These are phyloP conservation scores for Tulasnella sp. DNA, from an alignment of 768 basidiomycete species.

Conservation along the genomic window DNA sequence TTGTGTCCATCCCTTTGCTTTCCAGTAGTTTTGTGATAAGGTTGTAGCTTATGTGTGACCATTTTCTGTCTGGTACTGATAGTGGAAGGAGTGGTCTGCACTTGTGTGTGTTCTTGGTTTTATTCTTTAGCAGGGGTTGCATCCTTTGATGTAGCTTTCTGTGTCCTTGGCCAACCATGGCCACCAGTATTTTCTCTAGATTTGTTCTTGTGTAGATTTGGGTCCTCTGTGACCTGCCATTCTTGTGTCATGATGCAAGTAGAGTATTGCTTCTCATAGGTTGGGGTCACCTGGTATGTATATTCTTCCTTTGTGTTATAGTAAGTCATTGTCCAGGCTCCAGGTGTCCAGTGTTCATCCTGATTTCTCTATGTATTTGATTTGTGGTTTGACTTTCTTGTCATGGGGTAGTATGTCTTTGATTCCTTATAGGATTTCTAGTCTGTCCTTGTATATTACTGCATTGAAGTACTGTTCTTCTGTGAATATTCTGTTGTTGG, in stretches of 20 bases:
- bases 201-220: constrained; percentile 19
- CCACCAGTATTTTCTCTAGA: constrained; percentile 21
- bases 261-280: background rate
- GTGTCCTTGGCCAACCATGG: constrained; percentile 17
- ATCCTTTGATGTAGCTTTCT: constrained; percentile 22
- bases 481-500: too few species aligned
- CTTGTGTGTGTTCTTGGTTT: constrained; percentile 15
- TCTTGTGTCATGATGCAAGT: background rate
- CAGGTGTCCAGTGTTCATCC: background rate
- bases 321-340: background rate
- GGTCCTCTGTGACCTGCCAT: constrained; percentile 15
- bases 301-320: background rate
- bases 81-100: constrained; percentile 23
- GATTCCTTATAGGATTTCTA: background rate
- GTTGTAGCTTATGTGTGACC: constrained; percentile 25
- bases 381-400: too few species aligned
- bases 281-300: background rate
- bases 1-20: background rate
- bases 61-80: constrained; percentile 21
- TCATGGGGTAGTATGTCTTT: too few species aligned
- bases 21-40: constrained; percentile 16
- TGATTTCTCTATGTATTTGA: too few species aligned
- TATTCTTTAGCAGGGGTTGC: constrained; percentile 21
- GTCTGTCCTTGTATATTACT: background rate
- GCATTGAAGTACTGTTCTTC: too few species aligned